Percentiles rank a stretch among this genome's conserved stretches.
phyloP scores from a whole-genome alignment of 2,329 filamentous ascomycete species.

The Graphilbum sp. region DNA sequence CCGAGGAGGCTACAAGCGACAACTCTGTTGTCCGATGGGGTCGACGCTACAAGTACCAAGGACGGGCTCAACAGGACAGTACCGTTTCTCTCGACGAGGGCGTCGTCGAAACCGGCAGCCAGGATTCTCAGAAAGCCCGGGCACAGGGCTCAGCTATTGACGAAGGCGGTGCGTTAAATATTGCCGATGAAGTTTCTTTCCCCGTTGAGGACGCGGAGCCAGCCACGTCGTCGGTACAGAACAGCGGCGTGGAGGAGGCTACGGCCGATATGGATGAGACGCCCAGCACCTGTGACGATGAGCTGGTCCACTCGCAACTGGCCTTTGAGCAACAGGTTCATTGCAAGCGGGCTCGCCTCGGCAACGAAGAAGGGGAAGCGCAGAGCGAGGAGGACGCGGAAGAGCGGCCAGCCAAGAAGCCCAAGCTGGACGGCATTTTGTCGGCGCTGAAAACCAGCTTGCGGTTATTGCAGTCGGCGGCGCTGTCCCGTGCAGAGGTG shows the following conservation, averaged over 20 bases:
- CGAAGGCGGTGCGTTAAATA: too few species aligned
- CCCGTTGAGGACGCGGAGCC: too few species aligned
- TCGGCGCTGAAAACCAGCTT: slow-evolving; percentile 38
- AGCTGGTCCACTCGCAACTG: slow-evolving; percentile 16
- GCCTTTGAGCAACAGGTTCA: slow-evolving; percentile 9
- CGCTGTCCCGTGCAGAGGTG: slow-evolving; percentile 48
- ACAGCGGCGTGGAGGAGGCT: too few species aligned
- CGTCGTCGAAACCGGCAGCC: too few species aligned
- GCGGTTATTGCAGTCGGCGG: slow-evolving; percentile 38
- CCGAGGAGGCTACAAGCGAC: background rate
- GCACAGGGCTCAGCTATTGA: too few species aligned
- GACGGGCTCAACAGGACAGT: background rate
- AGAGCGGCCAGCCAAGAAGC: slow-evolving; percentile 11
- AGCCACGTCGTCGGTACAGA: too few species aligned
- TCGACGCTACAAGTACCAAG: background rate
- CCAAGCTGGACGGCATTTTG: slow-evolving; percentile 32
- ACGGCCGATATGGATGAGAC: too few species aligned
- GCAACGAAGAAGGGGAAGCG: background rate
- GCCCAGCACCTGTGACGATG: slow-evolving; percentile 12
- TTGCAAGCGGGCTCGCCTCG: slow-evolving; percentile 7
- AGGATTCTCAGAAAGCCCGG: too few species aligned
- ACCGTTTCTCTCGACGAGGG: too few species aligned
- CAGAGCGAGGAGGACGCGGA: slow-evolving; percentile 2
- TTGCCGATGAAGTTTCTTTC: too few species aligned
- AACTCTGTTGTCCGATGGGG: background rate